A percentile compares a stretch with the other conserved stretches of the same genome.
Evolutionary conservation across 1,284 basidiomycete genomes (phyloP).

Genomic region (Tausonia pullulans): DNA sequence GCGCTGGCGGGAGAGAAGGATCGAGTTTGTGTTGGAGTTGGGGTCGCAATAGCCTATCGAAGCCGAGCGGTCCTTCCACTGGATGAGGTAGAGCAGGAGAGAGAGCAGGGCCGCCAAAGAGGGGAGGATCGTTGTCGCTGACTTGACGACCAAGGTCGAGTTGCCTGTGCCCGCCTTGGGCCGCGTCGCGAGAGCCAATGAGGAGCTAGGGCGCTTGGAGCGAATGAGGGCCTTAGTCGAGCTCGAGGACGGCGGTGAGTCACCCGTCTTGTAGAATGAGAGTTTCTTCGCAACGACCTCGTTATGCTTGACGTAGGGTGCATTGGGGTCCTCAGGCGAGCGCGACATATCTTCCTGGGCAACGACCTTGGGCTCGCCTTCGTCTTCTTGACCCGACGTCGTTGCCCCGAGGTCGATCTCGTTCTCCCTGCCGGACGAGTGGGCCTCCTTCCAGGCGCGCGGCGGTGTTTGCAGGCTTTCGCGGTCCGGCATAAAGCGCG

Average conservation of each 20-base stretch:
- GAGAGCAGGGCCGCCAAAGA: constrained; percentile 35
- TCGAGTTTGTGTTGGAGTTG: constrained; percentile 49
- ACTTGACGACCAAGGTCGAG: neutral
- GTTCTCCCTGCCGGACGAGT: neutral
- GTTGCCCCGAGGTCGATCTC: neutral
- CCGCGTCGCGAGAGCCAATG: neutral
- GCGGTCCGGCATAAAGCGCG: constrained; percentile 9
- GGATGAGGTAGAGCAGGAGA: constrained; percentile 36
- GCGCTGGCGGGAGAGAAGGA: constrained; percentile 33
- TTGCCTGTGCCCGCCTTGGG: neutral
- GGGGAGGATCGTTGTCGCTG: constrained; percentile 17
- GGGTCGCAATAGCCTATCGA: constrained; percentile 73
- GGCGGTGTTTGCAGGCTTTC: constrained; percentile 4
- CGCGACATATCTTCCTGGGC: constrained; percentile 1
- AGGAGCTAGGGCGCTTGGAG: constrained; percentile 14
- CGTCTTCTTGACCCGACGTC: constrained; percentile 10
- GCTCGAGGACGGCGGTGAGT: neutral
- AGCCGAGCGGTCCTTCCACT: constrained; percentile 47
- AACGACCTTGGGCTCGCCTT: neutral
- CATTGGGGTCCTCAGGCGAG: constrained; percentile 9
- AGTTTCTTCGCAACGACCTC: constrained; percentile 17
- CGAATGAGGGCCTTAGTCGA: neutral
- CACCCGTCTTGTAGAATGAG: neutral
- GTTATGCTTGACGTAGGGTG: constrained; percentile 22
- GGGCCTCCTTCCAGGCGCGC: constrained; percentile 3